These are phyloP conservation scores for Stephania cephalantha DNA, from an alignment of 164 flowering plant genomes.

Conservation along the genomic window DNA sequence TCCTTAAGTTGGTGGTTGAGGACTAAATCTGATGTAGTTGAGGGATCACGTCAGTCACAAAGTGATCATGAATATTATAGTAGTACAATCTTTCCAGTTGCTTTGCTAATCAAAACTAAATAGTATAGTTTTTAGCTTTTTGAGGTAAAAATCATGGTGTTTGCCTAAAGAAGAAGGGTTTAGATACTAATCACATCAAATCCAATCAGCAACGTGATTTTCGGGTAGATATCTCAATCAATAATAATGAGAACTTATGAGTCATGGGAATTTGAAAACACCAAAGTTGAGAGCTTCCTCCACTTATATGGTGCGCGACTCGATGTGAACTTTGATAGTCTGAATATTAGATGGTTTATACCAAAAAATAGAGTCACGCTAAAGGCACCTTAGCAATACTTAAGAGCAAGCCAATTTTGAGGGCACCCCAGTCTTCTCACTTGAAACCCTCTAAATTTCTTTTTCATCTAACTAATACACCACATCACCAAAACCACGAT, in stretches of 20 bases:
- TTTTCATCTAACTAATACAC: no score
- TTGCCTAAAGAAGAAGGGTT: background rate
- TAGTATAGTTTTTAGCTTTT: background rate
- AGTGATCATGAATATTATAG: background rate
- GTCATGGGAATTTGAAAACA: no score
- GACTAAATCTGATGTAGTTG: background rate
- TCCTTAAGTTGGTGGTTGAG: background rate
- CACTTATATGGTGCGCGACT: no score
- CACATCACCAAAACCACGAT: no score
- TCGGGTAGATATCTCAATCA: background rate
- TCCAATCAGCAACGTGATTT: background rate
- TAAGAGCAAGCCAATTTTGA: no score
- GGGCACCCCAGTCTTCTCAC: no score
- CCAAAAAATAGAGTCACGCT: no score
- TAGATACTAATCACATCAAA: background rate
- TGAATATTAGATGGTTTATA: no score
- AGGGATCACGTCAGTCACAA: conserved; percentile 1
- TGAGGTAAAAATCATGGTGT: background rate
- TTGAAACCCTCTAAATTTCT: no score
- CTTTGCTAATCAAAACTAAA: background rate
- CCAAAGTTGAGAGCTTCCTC: no score
- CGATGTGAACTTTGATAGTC: no score
- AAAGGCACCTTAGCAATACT: no score
- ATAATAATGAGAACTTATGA: background rate
- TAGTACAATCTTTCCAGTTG: background rate